A percentile compares a stretch with the other conserved stretches of the same genome.
Conservation (phyloP, 2,329 filamentous ascomycete genomes). For the Arachnopeziza araneosa region DNA sequence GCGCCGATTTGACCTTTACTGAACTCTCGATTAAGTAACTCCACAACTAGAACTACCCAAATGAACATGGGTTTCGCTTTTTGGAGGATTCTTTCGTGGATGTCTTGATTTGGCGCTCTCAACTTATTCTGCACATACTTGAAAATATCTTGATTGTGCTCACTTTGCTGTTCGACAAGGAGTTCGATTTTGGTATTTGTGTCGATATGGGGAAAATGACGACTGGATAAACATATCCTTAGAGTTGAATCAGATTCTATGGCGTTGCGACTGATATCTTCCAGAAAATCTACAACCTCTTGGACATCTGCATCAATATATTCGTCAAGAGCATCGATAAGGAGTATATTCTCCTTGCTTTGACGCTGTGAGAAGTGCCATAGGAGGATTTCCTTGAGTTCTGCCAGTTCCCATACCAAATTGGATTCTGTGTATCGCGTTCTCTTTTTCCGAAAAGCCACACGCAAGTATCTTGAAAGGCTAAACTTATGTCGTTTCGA, state of each 20-base stretch:
- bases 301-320: neutral
- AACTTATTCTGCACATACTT: slow-evolving; percentile 18
- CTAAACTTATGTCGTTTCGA: too few species aligned
- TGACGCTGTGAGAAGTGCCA: too few species aligned
- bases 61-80: slow-evolving; percentile 17
- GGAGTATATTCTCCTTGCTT: slow-evolving; percentile 1
- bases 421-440: neutral
- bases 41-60: slow-evolving; percentile 26
- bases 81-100: neutral
- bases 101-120: slow-evolving; percentile 5
- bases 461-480: neutral
- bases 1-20: slow-evolving; percentile 21
- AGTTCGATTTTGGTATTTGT: slow-evolving; percentile 10
- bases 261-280: neutral
- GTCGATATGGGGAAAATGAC: slow-evolving; percentile 16
- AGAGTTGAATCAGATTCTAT: neutral
- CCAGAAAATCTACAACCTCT: slow-evolving; percentile 2
- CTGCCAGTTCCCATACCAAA: neutral
- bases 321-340: slow-evolving; percentile 21
- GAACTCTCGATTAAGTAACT: slow-evolving; percentile 39
- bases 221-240: slow-evolving; percentile 15
- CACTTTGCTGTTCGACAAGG: slow-evolving; percentile 16
- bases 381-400: neutral
- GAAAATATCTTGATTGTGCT: slow-evolving; percentile 20
- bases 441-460: neutral